These are phyloP conservation scores for Calcarisporium arbuscula DNA, from an alignment of 2,329 filamentous ascomycete genomes.

Conservation along the genomic window DNA sequence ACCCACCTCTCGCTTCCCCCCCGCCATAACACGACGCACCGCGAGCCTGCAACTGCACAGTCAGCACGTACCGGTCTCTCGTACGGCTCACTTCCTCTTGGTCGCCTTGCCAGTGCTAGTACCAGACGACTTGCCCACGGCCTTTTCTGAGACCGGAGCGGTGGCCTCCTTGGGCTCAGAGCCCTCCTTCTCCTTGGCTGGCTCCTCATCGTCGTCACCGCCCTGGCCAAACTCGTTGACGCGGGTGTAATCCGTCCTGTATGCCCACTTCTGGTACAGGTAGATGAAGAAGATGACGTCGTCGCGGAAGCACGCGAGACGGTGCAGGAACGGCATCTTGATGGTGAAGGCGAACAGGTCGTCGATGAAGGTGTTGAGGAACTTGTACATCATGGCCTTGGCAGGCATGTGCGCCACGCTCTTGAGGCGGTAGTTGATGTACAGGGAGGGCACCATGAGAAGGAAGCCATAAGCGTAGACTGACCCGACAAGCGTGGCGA, in stretches of 20 bases:
- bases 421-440: slow-evolving; percentile 98
- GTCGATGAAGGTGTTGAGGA: slow-evolving; percentile 97
- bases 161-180: slow-evolving; percentile 30
- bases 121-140: slow-evolving; percentile 40
- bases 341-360: slow-evolving; percentile 98
- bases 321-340: slow-evolving; percentile 95
- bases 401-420: slow-evolving; percentile 94
- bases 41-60: neutral
- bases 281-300: slow-evolving; percentile 99
- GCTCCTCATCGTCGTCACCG: slow-evolving; percentile 74
- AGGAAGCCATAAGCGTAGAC: slow-evolving; percentile 98
- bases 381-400: slow-evolving; percentile 97
- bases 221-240: slow-evolving; percentile 98
- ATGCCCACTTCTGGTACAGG: slow-evolving; percentile 88
- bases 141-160: slow-evolving; percentile 19
- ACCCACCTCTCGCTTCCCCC: no score
- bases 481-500: slow-evolving; percentile 87
- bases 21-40: no score
- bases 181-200: slow-evolving; percentile 27
- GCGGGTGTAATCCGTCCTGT: slow-evolving; percentile 83
- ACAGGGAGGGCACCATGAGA: slow-evolving; percentile 96
- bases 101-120: slow-evolving; percentile 39
- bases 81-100: slow-evolving; percentile 30
- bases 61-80: neutral
- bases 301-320: slow-evolving; percentile 85